These are phyloP conservation scores for Podospora didyma DNA, from an alignment of 495 filamentous ascomycete genomes.

Conservation along the genomic window DNA sequence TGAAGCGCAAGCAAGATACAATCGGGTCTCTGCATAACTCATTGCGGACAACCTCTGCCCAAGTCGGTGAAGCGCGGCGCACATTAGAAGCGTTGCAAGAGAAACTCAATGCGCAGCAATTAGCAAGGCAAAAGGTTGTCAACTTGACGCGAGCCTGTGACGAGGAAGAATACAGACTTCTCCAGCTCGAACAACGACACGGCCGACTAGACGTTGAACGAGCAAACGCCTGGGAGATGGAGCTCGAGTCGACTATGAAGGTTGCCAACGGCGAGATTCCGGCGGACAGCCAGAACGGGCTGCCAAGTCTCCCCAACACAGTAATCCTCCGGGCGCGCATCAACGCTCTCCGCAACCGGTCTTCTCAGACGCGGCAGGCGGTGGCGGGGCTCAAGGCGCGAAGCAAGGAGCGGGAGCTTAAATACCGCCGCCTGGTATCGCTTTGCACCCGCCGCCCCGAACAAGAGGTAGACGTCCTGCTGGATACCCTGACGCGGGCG, in stretches of 20 bases:
- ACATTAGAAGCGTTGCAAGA: constrained; percentile 62
- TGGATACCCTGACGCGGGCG: constrained; percentile 60
- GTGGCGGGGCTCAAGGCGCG: constrained; percentile 53
- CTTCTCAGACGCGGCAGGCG: constrained; percentile 55
- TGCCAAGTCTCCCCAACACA: constrained; percentile 30
- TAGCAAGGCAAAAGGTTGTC: constrained; percentile 39
- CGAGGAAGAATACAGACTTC: constrained; percentile 43
- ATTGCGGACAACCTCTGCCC: constrained; percentile 74
- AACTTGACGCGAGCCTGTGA: constrained; percentile 47
- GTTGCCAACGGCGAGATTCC: neutral
- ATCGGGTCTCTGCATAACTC: constrained; percentile 72
- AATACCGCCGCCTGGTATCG: constrained; percentile 65
- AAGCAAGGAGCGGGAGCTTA: constrained; percentile 62
- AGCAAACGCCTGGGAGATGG: constrained; percentile 36
- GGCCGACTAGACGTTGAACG: constrained; percentile 29
- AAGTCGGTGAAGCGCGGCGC: constrained; percentile 69
- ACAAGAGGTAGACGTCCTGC: constrained; percentile 56
- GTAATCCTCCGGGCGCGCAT: constrained; percentile 41
- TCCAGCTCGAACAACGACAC: constrained; percentile 35
- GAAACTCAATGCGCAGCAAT: constrained; percentile 43
- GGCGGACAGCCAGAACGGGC: constrained; percentile 9
- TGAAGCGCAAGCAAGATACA: constrained; percentile 74
- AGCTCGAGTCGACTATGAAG: constrained; percentile 27
- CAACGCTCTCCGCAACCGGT: constrained; percentile 48
- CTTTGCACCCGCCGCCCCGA: constrained; percentile 65